Percentiles rank a stretch among this genome's conserved stretches.
These are phyloP conservation scores for Coprinellus micaceus DNA, from an alignment of 768 basidiomycete genomes.

Conservation along the genomic window DNA sequence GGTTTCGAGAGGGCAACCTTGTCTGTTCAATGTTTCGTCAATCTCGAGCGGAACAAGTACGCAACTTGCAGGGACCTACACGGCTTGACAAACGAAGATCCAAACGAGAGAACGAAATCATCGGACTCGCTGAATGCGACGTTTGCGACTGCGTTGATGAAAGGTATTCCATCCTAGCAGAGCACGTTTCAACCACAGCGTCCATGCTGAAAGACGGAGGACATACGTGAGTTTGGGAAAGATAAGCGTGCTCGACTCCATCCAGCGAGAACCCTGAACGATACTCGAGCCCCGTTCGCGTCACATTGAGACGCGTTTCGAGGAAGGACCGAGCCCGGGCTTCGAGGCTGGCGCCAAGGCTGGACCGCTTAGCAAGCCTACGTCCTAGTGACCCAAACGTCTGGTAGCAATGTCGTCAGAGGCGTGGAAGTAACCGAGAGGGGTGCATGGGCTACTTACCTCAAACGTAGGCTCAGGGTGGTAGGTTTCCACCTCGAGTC, in stretches of 20 bases:
- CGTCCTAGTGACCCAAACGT: constrained; percentile 1
- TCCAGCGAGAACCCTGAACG: neutral
- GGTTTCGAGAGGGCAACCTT: constrained; percentile 30
- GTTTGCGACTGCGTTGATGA: constrained; percentile 33
- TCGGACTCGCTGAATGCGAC: constrained; percentile 28
- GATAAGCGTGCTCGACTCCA: constrained; percentile 5
- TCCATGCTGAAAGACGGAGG: neutral
- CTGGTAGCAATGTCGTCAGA: neutral
- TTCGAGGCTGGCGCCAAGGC: neutral
- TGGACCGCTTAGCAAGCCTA: neutral
- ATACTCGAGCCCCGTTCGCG: neutral
- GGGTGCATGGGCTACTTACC: constrained; percentile 8
- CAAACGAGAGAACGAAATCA: constrained; percentile 27
- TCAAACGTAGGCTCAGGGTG: constrained; percentile 24
- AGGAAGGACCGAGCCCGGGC: neutral
- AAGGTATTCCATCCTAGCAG: constrained; percentile 27
- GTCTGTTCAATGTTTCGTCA: constrained; percentile 4
- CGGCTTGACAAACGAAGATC: constrained; percentile 26
- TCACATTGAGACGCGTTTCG: neutral
- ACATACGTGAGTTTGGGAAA: constrained; percentile 5
- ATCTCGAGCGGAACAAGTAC: no score
- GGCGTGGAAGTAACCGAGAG: neutral
- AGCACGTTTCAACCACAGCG: neutral
- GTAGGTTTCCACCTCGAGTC: constrained; percentile 19
- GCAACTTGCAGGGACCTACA: constrained; percentile 13